Evolutionary conservation across 2,329 filamentous ascomycete genomes (phyloP).

Genomic region (Fusarium brachygibbosum): DNA sequence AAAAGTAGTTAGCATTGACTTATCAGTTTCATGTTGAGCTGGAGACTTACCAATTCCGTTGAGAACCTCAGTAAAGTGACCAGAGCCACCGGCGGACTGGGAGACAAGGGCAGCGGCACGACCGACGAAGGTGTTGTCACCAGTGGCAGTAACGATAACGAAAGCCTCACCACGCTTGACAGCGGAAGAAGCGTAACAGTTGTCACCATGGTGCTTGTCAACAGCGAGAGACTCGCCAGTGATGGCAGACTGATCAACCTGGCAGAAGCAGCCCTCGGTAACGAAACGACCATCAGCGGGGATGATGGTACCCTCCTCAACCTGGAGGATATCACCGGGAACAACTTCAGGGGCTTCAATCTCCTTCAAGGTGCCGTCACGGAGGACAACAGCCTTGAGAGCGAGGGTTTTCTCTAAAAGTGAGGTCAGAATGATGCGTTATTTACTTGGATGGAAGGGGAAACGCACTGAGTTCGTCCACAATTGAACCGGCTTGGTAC

Average conservation of each 20-base stretch:
- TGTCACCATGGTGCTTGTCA: conserved; percentile 86
- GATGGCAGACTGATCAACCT: conserved; percentile 92
- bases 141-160: conserved; percentile 84
- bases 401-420: conserved; percentile 92
- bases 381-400: conserved; percentile 87
- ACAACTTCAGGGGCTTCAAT: conserved; percentile 87
- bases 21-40: too few relatives aligned
- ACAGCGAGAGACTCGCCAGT: conserved; percentile 93
- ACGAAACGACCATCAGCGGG: conserved; percentile 90
- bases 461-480: too few relatives aligned
- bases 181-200: conserved; percentile 86
- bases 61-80: conserved; percentile 92
- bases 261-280: conserved; percentile 85
- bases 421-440: too few relatives aligned
- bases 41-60: conserved; percentile 77
- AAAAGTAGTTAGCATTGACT: too few relatives aligned
- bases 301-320: conserved; percentile 92
- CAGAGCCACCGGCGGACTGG: conserved; percentile 77
- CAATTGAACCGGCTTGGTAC: conserved; percentile 75
- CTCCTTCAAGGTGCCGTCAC: conserved; percentile 81
- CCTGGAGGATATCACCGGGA: conserved; percentile 88
- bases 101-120: conserved; percentile 88
- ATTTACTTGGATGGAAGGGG: too few relatives aligned
- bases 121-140: conserved; percentile 92
- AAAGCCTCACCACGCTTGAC: conserved; percentile 93